phyloP scores from a whole-genome alignment of 768 basidiomycete genomes.

The Pleurotus tuoliensis region DNA sequence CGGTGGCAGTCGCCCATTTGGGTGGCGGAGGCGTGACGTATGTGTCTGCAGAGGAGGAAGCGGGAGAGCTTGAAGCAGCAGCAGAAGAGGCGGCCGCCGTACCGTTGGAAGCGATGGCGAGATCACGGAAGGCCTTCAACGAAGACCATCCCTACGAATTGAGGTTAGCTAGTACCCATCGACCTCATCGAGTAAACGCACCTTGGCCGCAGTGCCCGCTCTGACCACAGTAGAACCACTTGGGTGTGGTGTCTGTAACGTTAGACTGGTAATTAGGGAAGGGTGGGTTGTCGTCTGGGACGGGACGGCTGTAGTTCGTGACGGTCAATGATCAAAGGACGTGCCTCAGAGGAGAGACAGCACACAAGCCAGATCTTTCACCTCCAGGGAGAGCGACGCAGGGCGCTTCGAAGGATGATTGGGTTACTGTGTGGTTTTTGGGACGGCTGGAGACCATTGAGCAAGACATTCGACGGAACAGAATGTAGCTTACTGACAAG shows the following conservation, averaged over 20 bases:
- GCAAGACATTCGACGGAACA: background rate
- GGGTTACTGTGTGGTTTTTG: constrained; percentile 29
- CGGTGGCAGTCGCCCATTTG: constrained; percentile 25
- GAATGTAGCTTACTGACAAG: constrained; percentile 12
- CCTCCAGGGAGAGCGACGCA: constrained; percentile 16
- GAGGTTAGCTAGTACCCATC: constrained; percentile 21
- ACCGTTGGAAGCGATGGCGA: constrained; percentile 24
- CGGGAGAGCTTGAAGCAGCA: constrained; percentile 10
- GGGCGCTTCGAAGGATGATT: constrained; percentile 29
- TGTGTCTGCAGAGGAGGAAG: constrained; percentile 10
- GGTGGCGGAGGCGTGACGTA: constrained; percentile 20
- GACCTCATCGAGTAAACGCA: constrained; percentile 19
- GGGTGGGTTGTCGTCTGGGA: no score
- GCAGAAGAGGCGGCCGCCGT: constrained; percentile 9
- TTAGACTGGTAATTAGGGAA: no score
- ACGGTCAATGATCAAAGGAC: no score
- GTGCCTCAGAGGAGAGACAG: no score
- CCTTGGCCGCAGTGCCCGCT: constrained; percentile 18
- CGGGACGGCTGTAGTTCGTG: no score
- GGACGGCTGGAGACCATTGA: constrained; percentile 12
- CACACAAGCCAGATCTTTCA: no score
- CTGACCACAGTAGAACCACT: constrained; percentile 29
- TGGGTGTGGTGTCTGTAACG: constrained; percentile 8
- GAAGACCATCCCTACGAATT: constrained; percentile 43
- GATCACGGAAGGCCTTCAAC: constrained; percentile 37